Evolutionary conservation across 371 early-diverging fungal species (phyloP).

Genomic region (Spraguea lophii): DNA sequence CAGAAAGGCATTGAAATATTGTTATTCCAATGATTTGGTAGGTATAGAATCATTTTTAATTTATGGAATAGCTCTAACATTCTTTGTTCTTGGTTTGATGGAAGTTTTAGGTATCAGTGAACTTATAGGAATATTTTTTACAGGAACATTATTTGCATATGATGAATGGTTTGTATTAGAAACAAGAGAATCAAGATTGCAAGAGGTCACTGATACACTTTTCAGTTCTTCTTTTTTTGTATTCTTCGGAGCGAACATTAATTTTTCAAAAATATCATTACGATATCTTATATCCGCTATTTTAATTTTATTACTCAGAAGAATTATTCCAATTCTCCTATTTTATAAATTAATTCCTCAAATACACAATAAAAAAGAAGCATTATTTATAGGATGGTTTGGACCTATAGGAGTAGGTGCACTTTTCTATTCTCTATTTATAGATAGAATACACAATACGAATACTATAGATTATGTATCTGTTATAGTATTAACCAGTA

Average conservation of each 20-base stretch:
- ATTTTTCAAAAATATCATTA: constrained; percentile 2
- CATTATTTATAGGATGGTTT: constrained; percentile 76
- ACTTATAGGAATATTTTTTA: constrained; percentile 41
- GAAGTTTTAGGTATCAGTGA: constrained; percentile 34
- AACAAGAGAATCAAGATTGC: constrained; percentile 26
- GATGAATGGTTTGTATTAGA: constrained; percentile 42
- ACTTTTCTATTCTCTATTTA: constrained; percentile 48
- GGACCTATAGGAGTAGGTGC: constrained; percentile 78
- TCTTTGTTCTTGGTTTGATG: constrained; percentile 38
- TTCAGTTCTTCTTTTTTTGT: constrained; percentile 39
- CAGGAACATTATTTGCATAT: constrained; percentile 36
- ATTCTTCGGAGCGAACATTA: constrained; percentile 34
- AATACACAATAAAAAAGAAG: constrained; percentile 55
- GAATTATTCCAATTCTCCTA: constrained; percentile 16
- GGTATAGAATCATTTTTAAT: constrained; percentile 39
- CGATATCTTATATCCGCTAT: constrained; percentile 12
- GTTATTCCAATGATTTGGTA: constrained; percentile 23
- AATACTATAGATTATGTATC: constrained; percentile 7
- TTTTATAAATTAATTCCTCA: constrained; percentile 49
- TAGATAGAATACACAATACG: constrained; percentile 3
- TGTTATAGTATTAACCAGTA: constrained; percentile 17
- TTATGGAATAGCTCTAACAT: constrained; percentile 36
- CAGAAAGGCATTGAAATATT: constrained; percentile 20
- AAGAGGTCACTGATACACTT: constrained; percentile 38
- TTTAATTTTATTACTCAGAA: constrained; percentile 27